Percentiles rank a stretch among this genome's conserved stretches.
Conservation (phyloP, 2,329 filamentous ascomycete species). For the Ascomycota sp. region DNA sequence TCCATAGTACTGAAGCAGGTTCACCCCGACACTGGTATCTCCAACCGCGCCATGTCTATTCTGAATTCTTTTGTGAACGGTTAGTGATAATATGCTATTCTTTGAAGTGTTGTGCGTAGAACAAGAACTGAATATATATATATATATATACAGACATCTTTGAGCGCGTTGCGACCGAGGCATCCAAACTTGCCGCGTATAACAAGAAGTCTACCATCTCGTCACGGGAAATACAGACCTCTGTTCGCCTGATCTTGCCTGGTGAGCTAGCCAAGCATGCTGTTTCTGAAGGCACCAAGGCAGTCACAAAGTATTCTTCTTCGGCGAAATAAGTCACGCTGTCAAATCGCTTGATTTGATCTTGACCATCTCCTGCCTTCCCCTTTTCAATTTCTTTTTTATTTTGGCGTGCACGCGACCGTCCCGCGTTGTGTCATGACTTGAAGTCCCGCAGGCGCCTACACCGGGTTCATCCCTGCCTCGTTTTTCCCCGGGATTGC, state of each 20-base stretch:
- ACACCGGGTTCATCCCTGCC: slow-evolving; percentile 4
- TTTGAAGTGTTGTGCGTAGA: not conserved
- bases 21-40: slow-evolving; percentile 98
- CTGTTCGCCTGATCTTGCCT: slow-evolving; percentile 90
- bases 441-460: slow-evolving; percentile 24
- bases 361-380: too few species aligned
- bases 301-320: slow-evolving; percentile 99
- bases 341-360: not conserved
- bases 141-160: slow-evolving; percentile 97
- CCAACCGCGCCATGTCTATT: slow-evolving; percentile 99
- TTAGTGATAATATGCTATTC: slow-evolving; percentile 22
- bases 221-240: slow-evolving; percentile 97
- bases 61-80: slow-evolving; percentile 99
- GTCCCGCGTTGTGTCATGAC: slow-evolving; percentile 41
- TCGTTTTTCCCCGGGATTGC: slow-evolving; percentile 27
- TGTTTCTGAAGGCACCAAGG: slow-evolving; percentile 98
- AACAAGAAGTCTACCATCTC: slow-evolving; percentile 99
- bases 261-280: slow-evolving; percentile 99
- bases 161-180: slow-evolving; percentile 96
- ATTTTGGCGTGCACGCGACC: too few species aligned
- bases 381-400: too few species aligned
- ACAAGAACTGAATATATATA: too few species aligned
- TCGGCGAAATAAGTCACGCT: slow-evolving; percentile 88
- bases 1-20: slow-evolving; percentile 94
- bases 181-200: slow-evolving; percentile 96